These are phyloP conservation scores for Fulvia fulva DNA, from an alignment of 2,329 filamentous ascomycete genomes.

Conservation along the genomic window DNA sequence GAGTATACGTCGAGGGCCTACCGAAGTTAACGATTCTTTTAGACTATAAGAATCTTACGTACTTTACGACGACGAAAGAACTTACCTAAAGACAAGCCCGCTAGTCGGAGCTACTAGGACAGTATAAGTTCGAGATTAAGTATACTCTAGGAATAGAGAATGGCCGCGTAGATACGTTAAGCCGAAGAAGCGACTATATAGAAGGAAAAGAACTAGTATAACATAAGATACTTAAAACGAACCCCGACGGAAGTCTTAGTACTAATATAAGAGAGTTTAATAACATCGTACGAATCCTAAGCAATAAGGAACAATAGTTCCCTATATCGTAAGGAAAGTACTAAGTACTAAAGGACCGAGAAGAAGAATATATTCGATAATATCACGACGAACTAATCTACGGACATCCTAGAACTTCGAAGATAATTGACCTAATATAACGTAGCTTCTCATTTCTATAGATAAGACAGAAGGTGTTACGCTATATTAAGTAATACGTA, in stretches of 20 bases:
- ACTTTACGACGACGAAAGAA: background rate
- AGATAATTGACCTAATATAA: no score
- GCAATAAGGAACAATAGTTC: constrained; percentile 5
- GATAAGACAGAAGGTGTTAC: no score
- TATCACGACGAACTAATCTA: no score
- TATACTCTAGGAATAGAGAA: background rate
- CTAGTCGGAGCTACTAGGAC: background rate
- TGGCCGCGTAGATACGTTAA: background rate
- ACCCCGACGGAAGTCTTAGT: background rate
- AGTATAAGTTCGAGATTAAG: constrained; percentile 1
- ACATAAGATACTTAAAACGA: background rate
- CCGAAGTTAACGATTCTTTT: background rate
- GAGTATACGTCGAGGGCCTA: no score
- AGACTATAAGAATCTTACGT: background rate
- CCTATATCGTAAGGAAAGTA: constrained; percentile 10
- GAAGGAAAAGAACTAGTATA: background rate
- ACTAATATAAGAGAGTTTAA: constrained; percentile 5
- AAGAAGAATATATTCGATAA: constrained; percentile 8
- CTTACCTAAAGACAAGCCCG: background rate
- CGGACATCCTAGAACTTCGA: no score
- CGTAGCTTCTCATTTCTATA: no score
- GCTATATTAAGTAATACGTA: no score
- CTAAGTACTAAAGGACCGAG: constrained; percentile 9
- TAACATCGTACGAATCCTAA: constrained; percentile 1
- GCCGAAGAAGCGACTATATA: no score